Conservation (phyloP, 2,329 filamentous ascomycete genomes). For the Trichoderma koningii region DNA sequence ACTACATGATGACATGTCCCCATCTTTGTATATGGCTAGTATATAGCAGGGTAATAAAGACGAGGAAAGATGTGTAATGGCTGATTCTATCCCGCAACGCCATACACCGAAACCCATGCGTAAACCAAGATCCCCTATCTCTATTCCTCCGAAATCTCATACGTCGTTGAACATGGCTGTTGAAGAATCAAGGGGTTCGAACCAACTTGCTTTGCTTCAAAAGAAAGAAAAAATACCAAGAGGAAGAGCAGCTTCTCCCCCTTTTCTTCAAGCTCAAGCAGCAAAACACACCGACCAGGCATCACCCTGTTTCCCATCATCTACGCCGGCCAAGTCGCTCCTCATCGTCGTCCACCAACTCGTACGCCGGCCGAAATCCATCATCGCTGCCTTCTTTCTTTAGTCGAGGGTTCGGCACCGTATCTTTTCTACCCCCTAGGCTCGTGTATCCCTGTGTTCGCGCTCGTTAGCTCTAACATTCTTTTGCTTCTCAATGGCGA, state of each 20-base stretch:
- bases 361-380: constrained; percentile 71
- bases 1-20: too few relatives aligned
- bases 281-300: background rate
- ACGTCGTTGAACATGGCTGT: background rate
- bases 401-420: constrained; percentile 81
- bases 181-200: background rate
- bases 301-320: background rate
- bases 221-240: background rate
- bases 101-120: constrained; percentile 16
- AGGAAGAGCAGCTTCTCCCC: background rate
- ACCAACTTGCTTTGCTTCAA: background rate
- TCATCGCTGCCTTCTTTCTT: constrained; percentile 43
- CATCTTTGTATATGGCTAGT: too few relatives aligned
- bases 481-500: too few relatives aligned
- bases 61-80: background rate
- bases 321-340: constrained; percentile 74
- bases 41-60: too few relatives aligned
- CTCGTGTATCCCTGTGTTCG: constrained; percentile 73
- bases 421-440: constrained; percentile 87
- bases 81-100: constrained; percentile 7
- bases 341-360: constrained; percentile 71
- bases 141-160: background rate
- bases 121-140: background rate
- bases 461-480: background rate
- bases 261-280: too few relatives aligned